Percentiles rank a stretch among this genome's conserved stretches.
These are phyloP conservation scores for Xylaria curta DNA, from an alignment of 495 filamentous ascomycete species.

Conservation along the genomic window DNA sequence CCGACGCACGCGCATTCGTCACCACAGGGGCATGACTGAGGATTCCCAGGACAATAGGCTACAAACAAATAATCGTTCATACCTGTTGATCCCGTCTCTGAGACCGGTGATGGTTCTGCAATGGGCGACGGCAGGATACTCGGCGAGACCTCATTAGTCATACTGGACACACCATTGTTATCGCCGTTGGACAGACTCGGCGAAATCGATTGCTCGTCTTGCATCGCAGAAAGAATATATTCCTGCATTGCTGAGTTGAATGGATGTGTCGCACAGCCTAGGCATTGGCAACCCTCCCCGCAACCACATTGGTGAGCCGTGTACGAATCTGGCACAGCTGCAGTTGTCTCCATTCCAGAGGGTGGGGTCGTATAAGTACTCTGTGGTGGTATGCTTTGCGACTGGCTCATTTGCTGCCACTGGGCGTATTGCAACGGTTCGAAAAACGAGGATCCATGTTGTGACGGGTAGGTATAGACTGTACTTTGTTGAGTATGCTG, in stretches of 20 bases:
- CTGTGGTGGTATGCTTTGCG: conserved; percentile 26
- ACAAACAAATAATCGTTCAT: conserved; percentile 57
- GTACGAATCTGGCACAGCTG: conserved; percentile 24
- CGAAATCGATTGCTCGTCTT: conserved; percentile 20
- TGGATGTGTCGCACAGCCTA: conserved; percentile 73
- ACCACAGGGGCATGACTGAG: conserved; percentile 55
- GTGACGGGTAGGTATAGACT: conserved; percentile 42
- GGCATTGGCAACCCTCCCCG: conserved; percentile 70
- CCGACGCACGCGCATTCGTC: conserved; percentile 60
- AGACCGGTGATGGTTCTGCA: conserved; percentile 47
- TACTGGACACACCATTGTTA: conserved; percentile 20
- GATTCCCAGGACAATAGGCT: conserved; percentile 50
- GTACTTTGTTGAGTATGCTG: conserved; percentile 29
- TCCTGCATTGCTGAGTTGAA: conserved; percentile 74
- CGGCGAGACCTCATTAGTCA: conserved; percentile 32
- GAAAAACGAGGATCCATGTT: conserved; percentile 47
- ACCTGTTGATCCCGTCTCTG: conserved; percentile 48
- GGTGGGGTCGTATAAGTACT: conserved; percentile 18
- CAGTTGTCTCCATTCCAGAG: conserved; percentile 23
- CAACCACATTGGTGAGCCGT: conserved; percentile 64
- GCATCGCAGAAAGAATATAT: conserved; percentile 57
- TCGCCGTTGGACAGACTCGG: conserved; percentile 27
- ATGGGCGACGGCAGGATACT: conserved; percentile 44
- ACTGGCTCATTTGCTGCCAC: conserved; percentile 43
- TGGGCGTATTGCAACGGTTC: conserved; percentile 50